phyloP scores from a whole-genome alignment of 2,329 filamentous ascomycete species.

The Lachnellula suecica region DNA sequence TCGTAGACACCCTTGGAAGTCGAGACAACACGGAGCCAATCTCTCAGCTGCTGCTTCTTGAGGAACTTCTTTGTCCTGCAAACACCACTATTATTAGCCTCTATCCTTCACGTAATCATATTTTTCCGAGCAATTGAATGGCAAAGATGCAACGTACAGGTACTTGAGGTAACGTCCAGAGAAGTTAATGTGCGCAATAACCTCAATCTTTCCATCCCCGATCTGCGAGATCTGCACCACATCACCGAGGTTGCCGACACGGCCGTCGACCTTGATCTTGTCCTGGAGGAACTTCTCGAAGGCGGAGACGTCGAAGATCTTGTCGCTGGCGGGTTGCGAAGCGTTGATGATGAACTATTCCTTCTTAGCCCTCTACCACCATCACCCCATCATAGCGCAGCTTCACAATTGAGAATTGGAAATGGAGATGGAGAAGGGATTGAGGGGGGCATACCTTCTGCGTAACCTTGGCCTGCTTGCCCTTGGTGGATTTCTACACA shows the following conservation, averaged over 20 bases:
- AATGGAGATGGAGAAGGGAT: conserved; percentile 2
- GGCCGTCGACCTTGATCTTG: conserved; percentile 99
- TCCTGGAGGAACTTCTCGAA: conserved; percentile 99
- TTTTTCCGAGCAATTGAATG: not conserved
- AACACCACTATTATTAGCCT: conserved; percentile 23
- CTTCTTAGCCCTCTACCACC: not conserved
- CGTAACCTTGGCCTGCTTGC: conserved; percentile 73
- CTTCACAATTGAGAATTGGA: not conserved
- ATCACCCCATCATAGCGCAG: too few relatives aligned
- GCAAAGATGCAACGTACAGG: conserved; percentile 64
- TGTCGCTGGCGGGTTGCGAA: conserved; percentile 96
- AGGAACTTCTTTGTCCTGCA: conserved; percentile 99
- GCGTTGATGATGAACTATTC: conserved; percentile 97
- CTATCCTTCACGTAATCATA: not conserved
- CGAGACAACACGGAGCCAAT: conserved; percentile 99
- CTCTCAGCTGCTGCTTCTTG: conserved; percentile 99
- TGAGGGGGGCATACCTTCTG: conserved; percentile 30
- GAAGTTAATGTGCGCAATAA: conserved; percentile 96
- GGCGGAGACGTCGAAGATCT: conserved; percentile 98
- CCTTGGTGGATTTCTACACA: conserved; percentile 58
- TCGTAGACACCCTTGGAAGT: conserved; percentile 98
- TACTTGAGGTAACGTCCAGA: conserved; percentile 99
- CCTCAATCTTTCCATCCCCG: conserved; percentile 96
- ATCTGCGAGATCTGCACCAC: conserved; percentile 85
- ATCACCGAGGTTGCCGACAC: conserved; percentile 96